Conservation (phyloP, 2,329 filamentous ascomycete species). For the Cladosporium sphaerospermum region DNA sequence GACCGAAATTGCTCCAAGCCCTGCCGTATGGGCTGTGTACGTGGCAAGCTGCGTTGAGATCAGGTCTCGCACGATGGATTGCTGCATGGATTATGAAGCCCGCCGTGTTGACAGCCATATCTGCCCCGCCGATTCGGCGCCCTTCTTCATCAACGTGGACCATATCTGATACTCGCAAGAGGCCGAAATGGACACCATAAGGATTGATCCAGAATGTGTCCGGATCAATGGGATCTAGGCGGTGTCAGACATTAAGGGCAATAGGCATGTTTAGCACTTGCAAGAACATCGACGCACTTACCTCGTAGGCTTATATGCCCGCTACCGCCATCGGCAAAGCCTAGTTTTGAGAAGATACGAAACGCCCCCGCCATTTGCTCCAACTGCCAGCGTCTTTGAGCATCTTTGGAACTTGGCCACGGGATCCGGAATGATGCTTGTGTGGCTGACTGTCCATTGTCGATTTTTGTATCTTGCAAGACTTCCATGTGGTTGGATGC, state of each 20-base stretch:
- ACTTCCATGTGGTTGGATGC: too few relatives aligned
- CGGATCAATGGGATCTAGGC: conserved; percentile 30
- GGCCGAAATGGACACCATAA: conserved; percentile 30
- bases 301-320: conserved; percentile 34
- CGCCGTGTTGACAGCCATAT: conserved; percentile 34
- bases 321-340: conserved; percentile 15
- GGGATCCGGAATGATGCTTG: background rate
- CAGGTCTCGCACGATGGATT: conserved; percentile 33
- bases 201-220: conserved; percentile 33
- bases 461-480: background rate
- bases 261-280: too few relatives aligned
- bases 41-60: conserved; percentile 38
- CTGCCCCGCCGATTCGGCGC: conserved; percentile 33
- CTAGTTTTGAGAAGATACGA: background rate
- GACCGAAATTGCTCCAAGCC: conserved; percentile 35
- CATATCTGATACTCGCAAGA: conserved; percentile 36
- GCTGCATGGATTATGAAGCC: conserved; percentile 39
- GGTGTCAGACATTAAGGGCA: conserved; percentile 1
- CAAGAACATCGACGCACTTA: too few relatives aligned
- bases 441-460: background rate
- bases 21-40: conserved; percentile 35
- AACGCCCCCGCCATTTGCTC: conserved; percentile 9
- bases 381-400: conserved; percentile 3
- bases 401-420: background rate
- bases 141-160: conserved; percentile 37